Base-by-base conservation (phyloP, 139 green algal species). In the Volvox reticuliferus region DNA sequence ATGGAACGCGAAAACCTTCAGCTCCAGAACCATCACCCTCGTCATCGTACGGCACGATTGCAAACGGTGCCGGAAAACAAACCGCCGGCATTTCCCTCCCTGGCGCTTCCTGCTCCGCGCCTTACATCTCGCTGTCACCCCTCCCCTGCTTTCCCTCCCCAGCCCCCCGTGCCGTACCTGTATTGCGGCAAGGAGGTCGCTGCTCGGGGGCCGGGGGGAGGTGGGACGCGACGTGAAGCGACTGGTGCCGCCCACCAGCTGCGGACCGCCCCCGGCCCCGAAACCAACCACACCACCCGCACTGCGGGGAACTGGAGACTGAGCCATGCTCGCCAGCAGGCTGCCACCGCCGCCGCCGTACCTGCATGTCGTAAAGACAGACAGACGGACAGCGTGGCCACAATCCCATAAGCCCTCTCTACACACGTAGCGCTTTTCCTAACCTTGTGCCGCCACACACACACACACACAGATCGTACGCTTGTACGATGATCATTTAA, bases 121-220 rank as follows among this genome's bases (percentile, higher is more conserved):
- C 5, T 20, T 12, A 32, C 77, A 2, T 61, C 77, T 32, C 32
- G 1, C 33, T 36, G 3, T 36, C 77, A 35, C n/a, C 33, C n/a
- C 5, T 1, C n/a, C 2, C 78, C 37, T 2, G 9, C 37, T 26
- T 19, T 0, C 50, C 81, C 61, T 62, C 22, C 81, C 30, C 61
- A 32, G 28, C 61, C 50, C 44, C 9, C 44, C 44, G 44, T 69
- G 21, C 37, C 85, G 35, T 44, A 89, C 85, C 85, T 81, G 71
- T 35, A 89, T 89, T 2, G 85, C 85, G 3, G 86, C 86, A 30
- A 90, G 17, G 13, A 90, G 50, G 86, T 90, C 86, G 32, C 50
- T n/a, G 44, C 21, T 35, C 18, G 18, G 86, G 24, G 28, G 12
- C 9, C 71, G 71, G 0, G 86, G 86, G 35, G 71, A 83, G n/a